Evolutionary conservation across 306 rosid genomes (phyloP).

Genomic region (Cicer arietinum): DNA sequence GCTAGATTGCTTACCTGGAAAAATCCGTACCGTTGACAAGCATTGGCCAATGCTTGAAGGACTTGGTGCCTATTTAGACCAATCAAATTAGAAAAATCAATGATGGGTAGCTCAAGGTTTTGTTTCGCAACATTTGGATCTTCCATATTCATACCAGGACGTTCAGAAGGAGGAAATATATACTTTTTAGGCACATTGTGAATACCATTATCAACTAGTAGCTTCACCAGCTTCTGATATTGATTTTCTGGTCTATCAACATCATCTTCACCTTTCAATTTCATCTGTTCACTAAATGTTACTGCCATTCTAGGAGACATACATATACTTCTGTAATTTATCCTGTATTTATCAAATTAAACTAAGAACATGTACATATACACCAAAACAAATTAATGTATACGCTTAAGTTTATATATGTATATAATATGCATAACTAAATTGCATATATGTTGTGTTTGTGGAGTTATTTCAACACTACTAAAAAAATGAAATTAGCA

Average conservation of each 20-base stretch:
- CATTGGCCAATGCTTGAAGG: constrained; percentile 63
- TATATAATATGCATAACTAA: neutral
- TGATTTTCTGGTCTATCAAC: constrained; percentile 31
- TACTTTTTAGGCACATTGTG: constrained; percentile 64
- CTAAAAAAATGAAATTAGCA: too few species aligned
- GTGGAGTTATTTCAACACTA: too few species aligned
- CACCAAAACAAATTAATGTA: neutral
- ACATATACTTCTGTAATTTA: neutral
- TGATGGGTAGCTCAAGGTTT: constrained; percentile 66
- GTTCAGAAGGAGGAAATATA: constrained; percentile 65
- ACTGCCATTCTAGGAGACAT: constrained; percentile 66
- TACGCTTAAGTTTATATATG: neutral
- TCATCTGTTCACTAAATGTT: neutral
- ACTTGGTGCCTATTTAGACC: constrained; percentile 64
- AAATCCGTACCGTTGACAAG: constrained; percentile 73
- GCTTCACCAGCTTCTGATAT: constrained; percentile 75
- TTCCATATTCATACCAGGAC: constrained; percentile 45
- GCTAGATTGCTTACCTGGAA: constrained; percentile 63
- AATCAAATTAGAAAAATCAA: constrained; percentile 66
- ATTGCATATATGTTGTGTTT: too few species aligned
- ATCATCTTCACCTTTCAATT: neutral
- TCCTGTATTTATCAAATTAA: constrained; percentile 26
- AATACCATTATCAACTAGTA: constrained; percentile 66
- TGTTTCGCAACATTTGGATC: constrained; percentile 26
- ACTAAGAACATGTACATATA: neutral